phyloP scores from a whole-genome alignment of 495 filamentous ascomycete genomes.

The Pseudoneurospora amorphoporcata region DNA sequence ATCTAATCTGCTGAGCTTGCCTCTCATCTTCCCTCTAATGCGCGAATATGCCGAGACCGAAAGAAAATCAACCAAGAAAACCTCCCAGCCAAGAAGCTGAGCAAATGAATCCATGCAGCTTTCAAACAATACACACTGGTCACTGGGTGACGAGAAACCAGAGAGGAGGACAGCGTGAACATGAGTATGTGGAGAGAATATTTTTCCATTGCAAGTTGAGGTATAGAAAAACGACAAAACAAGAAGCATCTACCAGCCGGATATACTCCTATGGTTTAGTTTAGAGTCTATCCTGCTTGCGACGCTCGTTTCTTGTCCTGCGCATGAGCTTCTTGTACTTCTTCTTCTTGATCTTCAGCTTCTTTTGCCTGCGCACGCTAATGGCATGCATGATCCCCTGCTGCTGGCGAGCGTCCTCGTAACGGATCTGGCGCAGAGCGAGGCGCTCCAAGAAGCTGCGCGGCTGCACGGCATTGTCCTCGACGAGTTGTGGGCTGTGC shows the following conservation, averaged over 20 bases:
- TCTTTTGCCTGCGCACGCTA: constrained; percentile 78
- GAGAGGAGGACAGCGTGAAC: neutral
- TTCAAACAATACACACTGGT: neutral
- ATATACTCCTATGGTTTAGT: neutral
- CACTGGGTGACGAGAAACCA: neutral
- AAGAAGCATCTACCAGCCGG: neutral
- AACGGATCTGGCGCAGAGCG: constrained; percentile 37
- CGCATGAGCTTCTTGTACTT: constrained; percentile 99
- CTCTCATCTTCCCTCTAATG: neutral
- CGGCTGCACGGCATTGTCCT: constrained; percentile 27
- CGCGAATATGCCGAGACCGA: neutral
- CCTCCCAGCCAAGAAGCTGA: neutral
- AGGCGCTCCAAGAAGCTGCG: constrained; percentile 42
- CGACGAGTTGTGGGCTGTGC: constrained; percentile 39
- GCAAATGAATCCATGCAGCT: neutral
- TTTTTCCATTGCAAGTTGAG: neutral
- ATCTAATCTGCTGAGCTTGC: neutral
- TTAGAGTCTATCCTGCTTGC: constrained; percentile 65
- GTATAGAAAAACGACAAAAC: constrained; percentile 1
- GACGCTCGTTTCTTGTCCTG: constrained; percentile 77
- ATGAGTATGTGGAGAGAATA: neutral
- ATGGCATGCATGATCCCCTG: constrained; percentile 49
- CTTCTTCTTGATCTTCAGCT: constrained; percentile 99
- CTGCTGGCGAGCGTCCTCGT: constrained; percentile 32
- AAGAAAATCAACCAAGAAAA: neutral